Conservation (phyloP, 306 rosid genomes). For the Fragaria nilgerrensis region DNA sequence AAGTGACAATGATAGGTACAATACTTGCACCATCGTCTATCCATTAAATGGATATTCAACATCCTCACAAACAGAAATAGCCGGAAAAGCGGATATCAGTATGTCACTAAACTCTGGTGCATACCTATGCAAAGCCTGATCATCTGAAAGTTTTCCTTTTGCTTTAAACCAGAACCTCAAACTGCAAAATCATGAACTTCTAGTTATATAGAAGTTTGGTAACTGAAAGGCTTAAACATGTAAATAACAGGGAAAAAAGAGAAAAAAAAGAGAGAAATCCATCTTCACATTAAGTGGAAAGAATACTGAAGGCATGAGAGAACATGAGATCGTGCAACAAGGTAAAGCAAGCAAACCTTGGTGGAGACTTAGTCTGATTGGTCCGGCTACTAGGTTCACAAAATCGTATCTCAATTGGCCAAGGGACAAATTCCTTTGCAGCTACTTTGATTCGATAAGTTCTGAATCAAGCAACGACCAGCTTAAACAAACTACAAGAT, state of each 20-base stretch:
- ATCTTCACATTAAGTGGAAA: not conserved
- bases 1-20: not conserved
- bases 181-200: constrained; percentile 48
- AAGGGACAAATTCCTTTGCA: constrained; percentile 55
- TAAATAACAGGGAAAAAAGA: not conserved
- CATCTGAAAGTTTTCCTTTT: constrained; percentile 84
- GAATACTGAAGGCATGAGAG: constrained; percentile 7
- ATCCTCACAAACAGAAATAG: constrained; percentile 9
- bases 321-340: constrained; percentile 25
- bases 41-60: not conserved
- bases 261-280: not conserved
- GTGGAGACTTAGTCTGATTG: constrained; percentile 80
- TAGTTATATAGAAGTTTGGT: constrained; percentile 13
- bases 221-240: not conserved
- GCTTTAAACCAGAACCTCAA: constrained; percentile 93
- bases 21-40: not conserved
- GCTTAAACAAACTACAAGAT: constrained; percentile 5
- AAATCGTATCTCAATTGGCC: constrained; percentile 97
- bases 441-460: constrained; percentile 92
- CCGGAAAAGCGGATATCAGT: constrained; percentile 17
- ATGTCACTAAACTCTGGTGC: no score
- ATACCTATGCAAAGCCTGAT: constrained; percentile 94
- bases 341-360: constrained; percentile 54
- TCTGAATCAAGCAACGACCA: constrained; percentile 46
- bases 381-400: constrained; percentile 77